Conservation (phyloP, 2,329 filamentous ascomycete species). For the Claviceps purpurea region DNA sequence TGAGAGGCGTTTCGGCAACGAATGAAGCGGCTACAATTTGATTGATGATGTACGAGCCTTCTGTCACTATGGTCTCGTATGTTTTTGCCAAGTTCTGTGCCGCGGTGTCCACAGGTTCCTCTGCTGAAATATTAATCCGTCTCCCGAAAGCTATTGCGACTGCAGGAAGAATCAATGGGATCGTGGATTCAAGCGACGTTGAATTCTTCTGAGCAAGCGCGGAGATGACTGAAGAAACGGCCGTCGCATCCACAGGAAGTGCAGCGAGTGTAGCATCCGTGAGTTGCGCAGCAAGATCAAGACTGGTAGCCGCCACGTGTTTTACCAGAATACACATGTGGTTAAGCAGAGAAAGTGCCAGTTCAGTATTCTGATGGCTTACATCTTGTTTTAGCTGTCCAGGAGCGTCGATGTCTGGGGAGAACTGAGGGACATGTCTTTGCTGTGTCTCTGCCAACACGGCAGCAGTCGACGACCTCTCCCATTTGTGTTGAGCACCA, state of each 20-base stretch:
- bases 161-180: constrained; percentile 14
- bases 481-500: neutral
- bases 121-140: constrained; percentile 1
- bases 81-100: constrained; percentile 5
- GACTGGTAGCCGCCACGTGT: constrained; percentile 9
- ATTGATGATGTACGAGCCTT: constrained; percentile 11
- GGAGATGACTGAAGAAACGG: constrained; percentile 8
- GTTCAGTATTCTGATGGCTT: neutral
- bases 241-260: constrained; percentile 9
- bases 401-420: neutral
- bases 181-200: constrained; percentile 2
- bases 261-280: constrained; percentile 11
- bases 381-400: neutral
- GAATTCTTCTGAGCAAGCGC: constrained; percentile 9
- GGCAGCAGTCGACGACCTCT: neutral
- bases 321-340: constrained; percentile 9
- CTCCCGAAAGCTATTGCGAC: constrained; percentile 9
- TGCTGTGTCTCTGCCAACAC: neutral
- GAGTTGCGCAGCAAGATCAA: constrained; percentile 10
- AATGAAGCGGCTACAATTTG: constrained; percentile 7
- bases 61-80: constrained; percentile 8
- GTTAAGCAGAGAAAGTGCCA: constrained; percentile 8
- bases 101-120: neutral
- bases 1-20: constrained; percentile 3
- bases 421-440: neutral